Base-by-base conservation (phyloP, 768 basidiomycete species). In the Mycena albidolilacea region DNA sequence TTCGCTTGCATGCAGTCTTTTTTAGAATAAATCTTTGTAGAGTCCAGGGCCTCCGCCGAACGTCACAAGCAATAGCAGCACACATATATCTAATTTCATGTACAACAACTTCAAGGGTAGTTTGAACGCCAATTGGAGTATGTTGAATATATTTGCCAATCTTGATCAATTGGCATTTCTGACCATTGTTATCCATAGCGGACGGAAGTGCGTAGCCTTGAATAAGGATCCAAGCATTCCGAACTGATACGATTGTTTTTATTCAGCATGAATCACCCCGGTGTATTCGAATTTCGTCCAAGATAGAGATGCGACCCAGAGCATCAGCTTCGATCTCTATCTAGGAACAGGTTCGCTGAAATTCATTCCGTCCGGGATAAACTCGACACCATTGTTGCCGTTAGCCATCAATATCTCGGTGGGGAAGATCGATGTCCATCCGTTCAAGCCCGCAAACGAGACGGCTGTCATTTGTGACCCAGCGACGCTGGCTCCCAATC, bases 231-330 rank as follows among this genome's bases (percentile, higher is more conserved):
- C 19, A n/a, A 21, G 17, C 23, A 52, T 2, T 52, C 37, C 30
- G 61, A 44, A 52, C 50, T 52, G n/a, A 52, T 30, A 30, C 30
- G 5, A 7, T 38, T 38, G 30, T 17, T 3, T 8, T 38, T 38
- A 8, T 7, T 8, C 50, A 64, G 82, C 82, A 19, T 85, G 84
- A 71, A 82, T 85, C 64, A 82, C 80, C 65, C 78, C 78, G 39
- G 82, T 82, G 9, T 85, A 84, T 76, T 85, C 84, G 84, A 85
- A 85, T 71, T 83, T 77, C 55, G 79, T 84, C 57, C 58, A 78
- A 15, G 84, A 84, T 60, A 78, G 84, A 78, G 73, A 79, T 3
- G 30, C 30, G 30, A 30, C 30, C 30, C 30, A 30, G 30, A 30
- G 30, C 30, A 30, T 30, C 30, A 30, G 1, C 30, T 30, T 30